Evolutionary conservation across 805 yeast species (phyloP).

Genomic region (Pichia heedii): DNA sequence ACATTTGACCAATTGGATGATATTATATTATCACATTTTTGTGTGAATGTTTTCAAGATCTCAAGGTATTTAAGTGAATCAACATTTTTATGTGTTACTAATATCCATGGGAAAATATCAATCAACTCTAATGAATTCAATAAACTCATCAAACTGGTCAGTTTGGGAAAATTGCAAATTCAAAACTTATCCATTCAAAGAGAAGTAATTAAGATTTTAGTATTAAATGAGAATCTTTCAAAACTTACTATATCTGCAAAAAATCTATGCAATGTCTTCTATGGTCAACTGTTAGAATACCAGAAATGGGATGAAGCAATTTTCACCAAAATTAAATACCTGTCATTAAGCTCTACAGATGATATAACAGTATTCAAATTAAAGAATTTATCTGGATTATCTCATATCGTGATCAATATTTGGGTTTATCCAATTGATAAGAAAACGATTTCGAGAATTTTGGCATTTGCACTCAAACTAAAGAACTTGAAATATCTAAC

Average conservation of each 20-base stretch:
- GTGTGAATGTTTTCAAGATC: not conserved
- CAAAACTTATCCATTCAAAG: conserved; percentile 4
- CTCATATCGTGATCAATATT: conserved; percentile 1
- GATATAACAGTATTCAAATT: not conserved
- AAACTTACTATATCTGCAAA: not conserved
- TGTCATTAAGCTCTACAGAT: conserved; percentile 2
- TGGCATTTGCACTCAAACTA: conserved; percentile 1
- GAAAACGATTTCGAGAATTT: not conserved
- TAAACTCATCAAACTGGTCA: not conserved
- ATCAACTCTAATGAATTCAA: not conserved
- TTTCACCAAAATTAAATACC: not conserved
- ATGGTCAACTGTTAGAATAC: conserved; percentile 2
- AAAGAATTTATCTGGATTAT: not conserved
- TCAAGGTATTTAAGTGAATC: conserved; percentile 2
- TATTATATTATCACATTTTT: not conserved
- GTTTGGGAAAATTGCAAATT: not conserved
- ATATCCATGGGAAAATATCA: conserved; percentile 1
- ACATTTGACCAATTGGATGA: not conserved
- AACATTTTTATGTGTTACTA: not conserved
- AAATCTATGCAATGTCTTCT: conserved; percentile 1
- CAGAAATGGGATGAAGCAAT: not conserved
- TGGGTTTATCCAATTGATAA: conserved; percentile 4
- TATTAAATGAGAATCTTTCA: not conserved
- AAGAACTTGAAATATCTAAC: not conserved
- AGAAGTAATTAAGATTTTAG: not conserved